Evolutionary conservation across 768 basidiomycete species (phyloP).

Genomic region (Asterophora lycoperdoides): DNA sequence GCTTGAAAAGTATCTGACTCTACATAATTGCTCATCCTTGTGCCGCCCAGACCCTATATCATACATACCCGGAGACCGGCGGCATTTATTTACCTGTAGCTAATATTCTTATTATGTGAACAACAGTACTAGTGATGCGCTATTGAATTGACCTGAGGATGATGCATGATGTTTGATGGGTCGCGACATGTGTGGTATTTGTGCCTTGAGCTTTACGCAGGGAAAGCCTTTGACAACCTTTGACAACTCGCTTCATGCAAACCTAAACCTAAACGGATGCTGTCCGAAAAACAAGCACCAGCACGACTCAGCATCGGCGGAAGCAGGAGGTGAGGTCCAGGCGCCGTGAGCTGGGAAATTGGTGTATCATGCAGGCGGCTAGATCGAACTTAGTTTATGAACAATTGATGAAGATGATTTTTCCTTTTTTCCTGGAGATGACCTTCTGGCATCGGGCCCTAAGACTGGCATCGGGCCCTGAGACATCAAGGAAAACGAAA

Average conservation of each 20-base stretch:
- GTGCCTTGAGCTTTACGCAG: not conserved
- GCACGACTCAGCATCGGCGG: not conserved
- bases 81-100: conserved; percentile 1
- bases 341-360: too few species aligned
- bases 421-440: too few species aligned
- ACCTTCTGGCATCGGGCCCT: too few species aligned
- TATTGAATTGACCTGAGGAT: too few species aligned
- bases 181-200: not conserved
- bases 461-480: too few species aligned
- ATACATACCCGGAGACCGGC: not conserved
- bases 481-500: too few species aligned
- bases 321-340: not conserved
- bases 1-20: not conserved
- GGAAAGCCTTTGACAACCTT: too few species aligned
- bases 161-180: too few species aligned
- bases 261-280: not conserved
- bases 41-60: not conserved
- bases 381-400: too few species aligned
- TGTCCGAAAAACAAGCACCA: not conserved
- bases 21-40: not conserved
- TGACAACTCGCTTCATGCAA: not conserved
- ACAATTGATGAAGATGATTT: too few species aligned
- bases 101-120: not conserved
- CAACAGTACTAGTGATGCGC: not conserved
- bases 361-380: not conserved